Percentiles rank a stretch among this genome's conserved stretches.
Conservation (phyloP, 768 basidiomycete species). For the Kwoniella dejecticola region DNA sequence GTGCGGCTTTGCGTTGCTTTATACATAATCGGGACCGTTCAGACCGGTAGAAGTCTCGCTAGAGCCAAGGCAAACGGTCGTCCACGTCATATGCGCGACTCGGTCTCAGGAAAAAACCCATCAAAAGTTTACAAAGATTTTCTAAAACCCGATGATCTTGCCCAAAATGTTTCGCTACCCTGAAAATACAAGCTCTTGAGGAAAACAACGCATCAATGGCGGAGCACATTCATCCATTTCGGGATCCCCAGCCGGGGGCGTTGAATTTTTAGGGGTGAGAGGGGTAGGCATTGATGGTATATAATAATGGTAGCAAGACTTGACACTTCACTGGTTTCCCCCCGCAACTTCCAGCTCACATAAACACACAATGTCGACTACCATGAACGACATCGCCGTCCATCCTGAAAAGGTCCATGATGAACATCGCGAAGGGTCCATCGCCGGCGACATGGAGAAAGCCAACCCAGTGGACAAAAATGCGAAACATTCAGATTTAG, state of each 20-base stretch:
- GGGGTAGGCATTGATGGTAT: background rate
- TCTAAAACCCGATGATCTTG: no score
- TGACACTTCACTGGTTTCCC: background rate
- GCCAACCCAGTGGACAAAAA: background rate
- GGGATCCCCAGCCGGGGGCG: slow-evolving; percentile 1
- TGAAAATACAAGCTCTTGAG: background rate
- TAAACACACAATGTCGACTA: background rate
- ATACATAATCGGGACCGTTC: background rate
- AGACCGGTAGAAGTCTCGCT: background rate
- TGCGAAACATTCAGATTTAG: slow-evolving; percentile 3
- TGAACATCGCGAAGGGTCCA: background rate
- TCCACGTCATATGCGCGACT: no score
- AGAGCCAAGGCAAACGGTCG: no score
- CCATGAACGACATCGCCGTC: background rate
- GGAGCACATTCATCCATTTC: background rate
- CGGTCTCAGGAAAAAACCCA: no score
- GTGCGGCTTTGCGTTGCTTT: background rate
- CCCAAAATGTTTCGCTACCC: no score
- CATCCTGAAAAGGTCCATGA: background rate
- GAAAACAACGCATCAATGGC: background rate
- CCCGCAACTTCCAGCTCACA: background rate
- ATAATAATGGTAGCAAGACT: background rate
- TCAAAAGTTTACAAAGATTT: no score
- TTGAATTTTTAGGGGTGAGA: background rate
- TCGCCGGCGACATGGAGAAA: slow-evolving; percentile 1